A percentile compares a stretch with the other conserved stretches of the same genome.
These are phyloP conservation scores for Geranomyces michiganensis DNA, from an alignment of 192 early-diverging fungal genomes.

Conservation along the genomic window DNA sequence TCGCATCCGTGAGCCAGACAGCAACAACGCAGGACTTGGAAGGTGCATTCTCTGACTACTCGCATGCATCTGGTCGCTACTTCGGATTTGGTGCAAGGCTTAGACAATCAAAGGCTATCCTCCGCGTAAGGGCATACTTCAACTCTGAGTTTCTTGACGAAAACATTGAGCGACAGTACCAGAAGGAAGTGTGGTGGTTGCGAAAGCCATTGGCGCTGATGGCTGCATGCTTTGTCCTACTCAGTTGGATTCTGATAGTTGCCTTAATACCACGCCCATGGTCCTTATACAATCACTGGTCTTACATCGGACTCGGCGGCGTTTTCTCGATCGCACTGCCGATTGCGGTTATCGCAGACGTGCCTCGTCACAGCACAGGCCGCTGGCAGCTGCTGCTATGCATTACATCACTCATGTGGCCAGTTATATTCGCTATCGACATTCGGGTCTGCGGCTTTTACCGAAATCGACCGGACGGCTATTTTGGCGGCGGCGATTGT, in stretches of 20 bases:
- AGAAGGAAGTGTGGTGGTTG: conserved; percentile 20
- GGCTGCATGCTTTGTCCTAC: conserved; percentile 11
- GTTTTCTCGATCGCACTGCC: conserved; percentile 1
- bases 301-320: conserved; percentile 8
- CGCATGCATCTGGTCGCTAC: not conserved
- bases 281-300: conserved; percentile 12
- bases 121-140: not conserved
- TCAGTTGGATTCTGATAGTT: conserved; percentile 24
- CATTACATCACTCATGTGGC: conserved; percentile 10
- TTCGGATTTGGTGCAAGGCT: not conserved
- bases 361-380: conserved; percentile 10
- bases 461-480: not conserved
- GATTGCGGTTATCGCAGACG: conserved; percentile 17
- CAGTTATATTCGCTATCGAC: conserved; percentile 27
- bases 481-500: conserved; percentile 25
- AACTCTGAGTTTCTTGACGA: not conserved
- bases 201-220: conserved; percentile 29
- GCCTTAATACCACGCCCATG: conserved; percentile 19
- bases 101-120: not conserved
- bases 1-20: not conserved
- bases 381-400: conserved; percentile 24
- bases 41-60: not conserved
- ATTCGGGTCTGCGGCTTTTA: conserved; percentile 21
- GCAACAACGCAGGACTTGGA: conserved; percentile 1
- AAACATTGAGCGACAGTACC: not conserved